Base-by-base conservation (phyloP, 148 eudicot species). In the Rhododendron ovatum region DNA sequence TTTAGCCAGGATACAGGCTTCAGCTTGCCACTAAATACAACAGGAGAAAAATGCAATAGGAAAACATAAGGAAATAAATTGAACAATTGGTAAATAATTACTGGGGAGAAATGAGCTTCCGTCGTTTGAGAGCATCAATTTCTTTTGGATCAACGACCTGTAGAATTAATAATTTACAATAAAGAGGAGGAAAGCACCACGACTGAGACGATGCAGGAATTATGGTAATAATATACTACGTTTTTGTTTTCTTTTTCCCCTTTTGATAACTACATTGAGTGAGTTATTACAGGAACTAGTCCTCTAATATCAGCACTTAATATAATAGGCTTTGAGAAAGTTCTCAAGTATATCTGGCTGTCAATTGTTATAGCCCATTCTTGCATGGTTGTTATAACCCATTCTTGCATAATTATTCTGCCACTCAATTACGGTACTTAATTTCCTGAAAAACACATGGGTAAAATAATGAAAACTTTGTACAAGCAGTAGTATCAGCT, bases 91-190 rank as follows among this genome's bases (percentile, higher is more conserved):
- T 24, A 82, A 37, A 77, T 81, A 86, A 88, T 90, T 93, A 97
- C 99, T 93, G 96, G n/a, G 89, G 88, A 84, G 85, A 85, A 84
- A 97, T 92, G 69, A 97, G 98, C 88, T 93, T 97, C 88, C 96
- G 93, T 87, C 91, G 82, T 84, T 95, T 95, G 51, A 95, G 95
- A 87, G 92, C 91, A 74, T 92, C 94, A 83, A 94, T 86, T 57
- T 95, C 99, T 89, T 91, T 90, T 26, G 86, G 92, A 50, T 84
- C 88, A 82, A 94, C 87, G 67, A 80, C 89, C 99, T 96, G 92
- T 94, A 90, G 55, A 90, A 85, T 79, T 45, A 73, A 59, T 26
- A 78, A 65, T 26, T 12, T 41, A 69, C 13, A 33, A 45, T 39
- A 65, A 22, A 88, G n/a, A 55, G 20, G 67, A 51, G 26, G 48